phyloP scores from a whole-genome alignment of 2,329 filamentous ascomycete species.

The Hypoxylon sp. region DNA sequence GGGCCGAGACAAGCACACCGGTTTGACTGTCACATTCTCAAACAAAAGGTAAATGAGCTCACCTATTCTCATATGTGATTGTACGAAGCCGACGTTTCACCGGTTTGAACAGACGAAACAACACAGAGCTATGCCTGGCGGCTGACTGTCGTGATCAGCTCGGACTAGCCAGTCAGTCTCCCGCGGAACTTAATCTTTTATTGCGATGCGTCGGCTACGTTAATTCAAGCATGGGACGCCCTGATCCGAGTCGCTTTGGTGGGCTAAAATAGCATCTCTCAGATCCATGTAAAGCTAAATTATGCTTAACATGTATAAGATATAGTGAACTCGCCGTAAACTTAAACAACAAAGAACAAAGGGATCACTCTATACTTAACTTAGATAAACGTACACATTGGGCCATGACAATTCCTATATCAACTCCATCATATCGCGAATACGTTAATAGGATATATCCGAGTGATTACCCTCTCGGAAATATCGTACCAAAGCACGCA shows the following conservation, averaged over 20 bases:
- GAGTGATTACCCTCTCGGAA: background rate
- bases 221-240: background rate
- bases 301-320: background rate
- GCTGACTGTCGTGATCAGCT: constrained; percentile 1
- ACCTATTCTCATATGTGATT: background rate
- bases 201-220: constrained; percentile 3
- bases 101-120: background rate
- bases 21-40: background rate
- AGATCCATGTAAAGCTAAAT: background rate
- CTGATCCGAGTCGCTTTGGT: background rate
- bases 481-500: background rate
- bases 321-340: background rate
- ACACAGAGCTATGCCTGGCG: background rate
- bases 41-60: background rate
- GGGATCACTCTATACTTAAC: background rate
- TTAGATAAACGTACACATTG: background rate
- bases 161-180: background rate
- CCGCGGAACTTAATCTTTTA: background rate
- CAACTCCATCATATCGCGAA: background rate
- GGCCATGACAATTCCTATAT: background rate
- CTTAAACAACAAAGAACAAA: background rate
- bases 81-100: background rate
- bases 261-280: background rate
- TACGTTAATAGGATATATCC: background rate
- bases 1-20: constrained; percentile 1